These are phyloP conservation scores for Pythium graminicola DNA, from an alignment of 352 stramenopile genomes.

Conservation along the genomic window DNA sequence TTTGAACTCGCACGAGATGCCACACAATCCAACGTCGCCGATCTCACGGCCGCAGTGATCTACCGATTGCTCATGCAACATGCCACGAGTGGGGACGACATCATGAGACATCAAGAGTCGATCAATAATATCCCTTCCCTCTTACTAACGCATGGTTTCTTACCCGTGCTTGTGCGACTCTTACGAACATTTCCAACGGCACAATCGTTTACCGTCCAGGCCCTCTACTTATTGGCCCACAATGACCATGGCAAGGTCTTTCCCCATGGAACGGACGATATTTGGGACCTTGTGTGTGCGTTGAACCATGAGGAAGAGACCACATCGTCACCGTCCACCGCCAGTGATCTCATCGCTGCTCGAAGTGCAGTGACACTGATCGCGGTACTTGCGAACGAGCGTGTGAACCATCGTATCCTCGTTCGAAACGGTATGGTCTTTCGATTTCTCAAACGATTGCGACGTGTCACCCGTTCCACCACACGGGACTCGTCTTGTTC, in stretches of 20 bases:
- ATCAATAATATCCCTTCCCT: constrained; percentile 6
- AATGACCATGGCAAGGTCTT: constrained; percentile 37
- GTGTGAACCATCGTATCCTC: constrained; percentile 45
- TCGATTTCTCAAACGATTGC: constrained; percentile 45
- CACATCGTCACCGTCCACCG: not conserved
- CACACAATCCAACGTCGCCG: constrained; percentile 31
- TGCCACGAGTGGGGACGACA: not conserved
- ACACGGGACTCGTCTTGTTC: not conserved
- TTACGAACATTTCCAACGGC: constrained; percentile 36
- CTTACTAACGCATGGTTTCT: constrained; percentile 41
- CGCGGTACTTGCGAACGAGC: constrained; percentile 49
- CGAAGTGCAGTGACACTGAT: constrained; percentile 54
- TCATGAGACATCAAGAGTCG: not conserved
- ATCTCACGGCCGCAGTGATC: constrained; percentile 48
- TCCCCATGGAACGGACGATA: constrained; percentile 53
- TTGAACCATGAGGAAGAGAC: constrained; percentile 22
- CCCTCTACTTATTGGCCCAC: constrained; percentile 44
- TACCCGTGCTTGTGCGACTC: constrained; percentile 43
- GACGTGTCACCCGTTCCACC: constrained; percentile 20
- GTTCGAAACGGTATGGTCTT: constrained; percentile 54
- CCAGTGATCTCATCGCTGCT: constrained; percentile 4
- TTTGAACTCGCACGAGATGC: constrained; percentile 27
- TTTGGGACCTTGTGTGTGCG: constrained; percentile 36
- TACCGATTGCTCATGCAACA: constrained; percentile 38
- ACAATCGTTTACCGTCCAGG: constrained; percentile 44